Conservation (phyloP, 1,284 basidiomycete genomes). For the Vanrija sp. region DNA sequence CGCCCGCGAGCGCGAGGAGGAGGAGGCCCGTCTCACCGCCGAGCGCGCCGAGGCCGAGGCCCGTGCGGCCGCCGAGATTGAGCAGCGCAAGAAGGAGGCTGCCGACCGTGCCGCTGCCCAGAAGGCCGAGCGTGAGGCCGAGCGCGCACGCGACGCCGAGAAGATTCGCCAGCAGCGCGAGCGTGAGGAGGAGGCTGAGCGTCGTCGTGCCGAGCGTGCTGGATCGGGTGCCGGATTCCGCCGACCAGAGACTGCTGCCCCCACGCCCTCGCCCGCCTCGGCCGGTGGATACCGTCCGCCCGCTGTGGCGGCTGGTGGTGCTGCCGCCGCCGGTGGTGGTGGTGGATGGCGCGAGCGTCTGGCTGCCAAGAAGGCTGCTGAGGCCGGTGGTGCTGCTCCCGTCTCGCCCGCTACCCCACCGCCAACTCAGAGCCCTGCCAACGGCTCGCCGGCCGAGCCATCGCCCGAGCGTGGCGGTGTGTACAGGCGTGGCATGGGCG, state of each 20-base stretch:
- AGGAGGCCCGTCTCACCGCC: slow-evolving; percentile 24
- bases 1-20: slow-evolving; percentile 55
- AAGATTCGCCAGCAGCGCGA: slow-evolving; percentile 60
- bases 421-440: not conserved
- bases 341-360: slow-evolving; percentile 39
- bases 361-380: slow-evolving; percentile 19
- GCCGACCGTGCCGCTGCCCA: slow-evolving; percentile 26
- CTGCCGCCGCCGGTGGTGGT: slow-evolving; percentile 24
- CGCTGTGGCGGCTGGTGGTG: slow-evolving; percentile 26
- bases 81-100: slow-evolving; percentile 53
- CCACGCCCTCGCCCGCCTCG: slow-evolving; percentile 8
- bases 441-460: slow-evolving; percentile 5
- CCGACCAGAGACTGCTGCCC: slow-evolving; percentile 11
- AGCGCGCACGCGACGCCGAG: slow-evolving; percentile 62
- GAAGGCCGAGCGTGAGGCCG: slow-evolving; percentile 57
- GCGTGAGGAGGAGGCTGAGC: slow-evolving; percentile 75
- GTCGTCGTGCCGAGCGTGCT: slow-evolving; percentile 49
- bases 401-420: slow-evolving; percentile 54
- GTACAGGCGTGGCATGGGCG: slow-evolving; percentile 56
- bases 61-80: slow-evolving; percentile 42
- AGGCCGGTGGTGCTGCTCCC: slow-evolving; percentile 39
- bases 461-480: slow-evolving; percentile 1
- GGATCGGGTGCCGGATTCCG: slow-evolving; percentile 24
- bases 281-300: slow-evolving; percentile 3
- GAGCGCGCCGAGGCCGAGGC: slow-evolving; percentile 37